A percentile compares a stretch with the other conserved stretches of the same genome.
Evolutionary conservation across 768 basidiomycete species (phyloP).

Genomic region (Porpolomopsis calyptriformis): DNA sequence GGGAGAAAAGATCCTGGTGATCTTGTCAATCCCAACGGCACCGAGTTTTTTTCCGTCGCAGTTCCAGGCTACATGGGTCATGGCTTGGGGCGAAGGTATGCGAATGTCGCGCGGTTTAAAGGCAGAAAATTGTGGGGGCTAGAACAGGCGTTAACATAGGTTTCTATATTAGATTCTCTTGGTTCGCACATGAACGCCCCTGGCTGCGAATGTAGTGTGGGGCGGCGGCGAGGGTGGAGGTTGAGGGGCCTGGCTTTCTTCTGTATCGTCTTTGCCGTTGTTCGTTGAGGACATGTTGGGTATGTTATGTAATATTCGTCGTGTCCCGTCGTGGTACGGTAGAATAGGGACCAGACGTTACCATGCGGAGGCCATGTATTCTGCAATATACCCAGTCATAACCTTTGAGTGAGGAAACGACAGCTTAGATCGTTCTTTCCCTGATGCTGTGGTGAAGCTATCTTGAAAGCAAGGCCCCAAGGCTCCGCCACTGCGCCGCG

Average conservation of each 20-base stretch:
- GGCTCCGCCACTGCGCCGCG: too few relatives aligned
- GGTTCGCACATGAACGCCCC: conserved; percentile 62
- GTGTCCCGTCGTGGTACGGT: too few relatives aligned
- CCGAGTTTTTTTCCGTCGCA: conserved; percentile 76
- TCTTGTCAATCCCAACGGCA: conserved; percentile 73
- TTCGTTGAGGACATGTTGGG: conserved; percentile 29
- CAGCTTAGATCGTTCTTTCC: too few relatives aligned
- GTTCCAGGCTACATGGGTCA: conserved; percentile 76
- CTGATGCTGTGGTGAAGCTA: too few relatives aligned
- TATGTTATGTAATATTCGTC: conserved; percentile 36
- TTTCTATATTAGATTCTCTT: neutral
- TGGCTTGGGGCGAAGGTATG: conserved; percentile 49
- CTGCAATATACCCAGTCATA: too few relatives aligned
- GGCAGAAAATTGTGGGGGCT: conserved; percentile 73
- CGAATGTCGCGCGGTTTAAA: conserved; percentile 70
- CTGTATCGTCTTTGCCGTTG: conserved; percentile 40
- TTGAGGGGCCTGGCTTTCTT: conserved; percentile 45
- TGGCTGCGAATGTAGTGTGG: conserved; percentile 57
- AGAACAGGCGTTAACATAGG: conserved; percentile 14
- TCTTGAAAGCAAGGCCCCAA: too few relatives aligned
- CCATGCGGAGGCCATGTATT: too few relatives aligned
- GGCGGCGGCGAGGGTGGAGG: conserved; percentile 63
- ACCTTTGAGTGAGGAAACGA: too few relatives aligned
- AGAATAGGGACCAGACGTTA: too few relatives aligned
- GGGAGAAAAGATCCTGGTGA: conserved; percentile 66